Evolutionary conservation across 148 eudicot genomes (phyloP), one percentile per base, ranked within the genome.

Genomic region (Chenopodium suecicum): DNA sequence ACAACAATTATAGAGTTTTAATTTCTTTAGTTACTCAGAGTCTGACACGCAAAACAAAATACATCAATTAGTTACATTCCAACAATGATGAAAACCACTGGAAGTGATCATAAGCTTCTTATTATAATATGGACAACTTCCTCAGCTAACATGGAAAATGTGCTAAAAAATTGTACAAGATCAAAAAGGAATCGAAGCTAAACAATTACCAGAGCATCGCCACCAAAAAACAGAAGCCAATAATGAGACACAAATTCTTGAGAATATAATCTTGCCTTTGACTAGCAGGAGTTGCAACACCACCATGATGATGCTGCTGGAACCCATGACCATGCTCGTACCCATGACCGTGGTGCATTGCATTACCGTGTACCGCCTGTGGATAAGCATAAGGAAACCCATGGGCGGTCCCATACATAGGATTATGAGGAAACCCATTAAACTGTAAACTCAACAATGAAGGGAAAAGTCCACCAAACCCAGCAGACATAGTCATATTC

Each of bases 401-500:
- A 16, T 88, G 83, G 0, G 88, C 78, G 13, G 88, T 81, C 41
- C 90, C 95, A 84, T 84, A 88, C 58, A 83, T 82, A 14, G 85
- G 41, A 32, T 78, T 79, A 82, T 84, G 80, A 4, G 90, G 84
- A 66, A 88, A 91, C 56, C 94, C 97, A 77, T 87, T 80, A 73
- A 89, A 78, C 87, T 91, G 92, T 31, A 90, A 86, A 70, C 88
- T 87, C 76, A 90, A 44, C 62, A 90, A 77, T 0, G 89, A 85
- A 12, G 93, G 90, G 29, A 89, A 85, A 4, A 90, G 22, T 22
- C 93, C 93, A 23, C 90, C 90, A 80, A 92, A 85, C 56, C 90
- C 90, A 78, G 94, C 90, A 81, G 90, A 89, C 88, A 92, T 87
- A 54, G 89, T 88, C 78, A 89, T 81, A 27, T 88, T 89, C 78